Evolutionary conservation across 106 monocot species (phyloP).

Genomic region (Chionographis japonica): DNA sequence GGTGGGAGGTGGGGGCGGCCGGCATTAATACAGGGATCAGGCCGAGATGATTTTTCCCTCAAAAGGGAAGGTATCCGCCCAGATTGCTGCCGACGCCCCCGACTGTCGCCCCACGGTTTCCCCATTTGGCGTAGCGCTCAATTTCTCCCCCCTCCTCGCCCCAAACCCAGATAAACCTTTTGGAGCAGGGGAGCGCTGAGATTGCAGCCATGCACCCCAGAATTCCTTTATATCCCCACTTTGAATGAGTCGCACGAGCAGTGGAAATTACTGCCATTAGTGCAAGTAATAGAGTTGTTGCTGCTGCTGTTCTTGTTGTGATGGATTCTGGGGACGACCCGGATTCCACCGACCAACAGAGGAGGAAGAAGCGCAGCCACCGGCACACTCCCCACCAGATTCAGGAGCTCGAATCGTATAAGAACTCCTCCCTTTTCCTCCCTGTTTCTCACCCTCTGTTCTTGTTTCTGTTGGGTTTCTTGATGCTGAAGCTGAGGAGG

Average conservation of each 20-base stretch:
- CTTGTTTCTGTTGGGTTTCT: not conserved
- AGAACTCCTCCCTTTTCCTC: not conserved
- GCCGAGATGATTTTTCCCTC: not conserved
- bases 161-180: no score
- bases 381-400: slow-evolving; percentile 65
- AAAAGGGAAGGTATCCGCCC: slow-evolving; percentile 11
- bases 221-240: no score
- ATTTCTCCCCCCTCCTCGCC: not conserved
- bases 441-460: not conserved
- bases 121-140: slow-evolving; percentile 1
- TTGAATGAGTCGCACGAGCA: no score
- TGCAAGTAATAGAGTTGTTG: no score
- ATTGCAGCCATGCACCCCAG: not conserved
- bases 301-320: not conserved
- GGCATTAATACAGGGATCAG: no score
- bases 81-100: slow-evolving; percentile 21
- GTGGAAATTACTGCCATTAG: no score
- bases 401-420: slow-evolving; percentile 78
- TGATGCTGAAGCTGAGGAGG: no score
- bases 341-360: slow-evolving; percentile 27
- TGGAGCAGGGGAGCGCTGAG: not conserved
- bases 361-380: slow-evolving; percentile 56
- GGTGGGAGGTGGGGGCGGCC: not conserved
- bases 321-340: slow-evolving; percentile 74
- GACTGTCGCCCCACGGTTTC: slow-evolving; percentile 7